Conservation (phyloP, 2,329 filamentous ascomycete genomes). For the Colletotrichum noveboracense region DNA sequence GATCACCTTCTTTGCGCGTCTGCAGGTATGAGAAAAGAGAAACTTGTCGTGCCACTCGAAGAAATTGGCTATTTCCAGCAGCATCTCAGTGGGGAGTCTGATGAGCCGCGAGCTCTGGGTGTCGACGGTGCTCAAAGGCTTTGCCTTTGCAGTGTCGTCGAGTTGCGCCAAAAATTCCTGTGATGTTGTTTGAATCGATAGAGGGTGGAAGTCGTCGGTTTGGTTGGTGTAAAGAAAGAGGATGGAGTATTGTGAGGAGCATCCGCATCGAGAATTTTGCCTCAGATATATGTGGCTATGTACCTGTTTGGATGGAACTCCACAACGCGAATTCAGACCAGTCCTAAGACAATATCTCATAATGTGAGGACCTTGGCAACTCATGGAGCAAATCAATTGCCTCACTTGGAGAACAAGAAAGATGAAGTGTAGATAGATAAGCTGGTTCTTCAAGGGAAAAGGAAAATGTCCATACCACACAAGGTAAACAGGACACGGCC, state of each 20-base stretch:
- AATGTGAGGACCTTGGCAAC: not conserved
- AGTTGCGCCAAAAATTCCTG: no score
- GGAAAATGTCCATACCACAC: no score
- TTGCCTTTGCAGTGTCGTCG: fast-evolving
- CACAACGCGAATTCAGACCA: not conserved
- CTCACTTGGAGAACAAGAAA: not conserved
- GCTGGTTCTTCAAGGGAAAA: no score
- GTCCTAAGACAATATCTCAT: no score
- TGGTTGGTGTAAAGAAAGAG: not conserved
- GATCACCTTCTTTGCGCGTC: not conserved
- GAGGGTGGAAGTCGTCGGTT: not conserved
- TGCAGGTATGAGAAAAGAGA: not conserved
- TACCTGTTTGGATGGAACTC: not conserved
- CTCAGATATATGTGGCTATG: not conserved
- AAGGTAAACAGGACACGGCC: no score
- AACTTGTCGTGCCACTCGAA: not conserved
- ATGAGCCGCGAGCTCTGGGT: not conserved
- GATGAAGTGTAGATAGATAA: not conserved
- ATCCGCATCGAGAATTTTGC: not conserved
- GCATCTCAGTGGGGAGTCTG: not conserved
- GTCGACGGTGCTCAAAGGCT: not conserved
- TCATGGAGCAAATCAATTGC: not conserved
- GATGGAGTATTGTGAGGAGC: not conserved
- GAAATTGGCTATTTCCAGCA: not conserved
- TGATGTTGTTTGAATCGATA: not conserved